A percentile compares a stretch with the other conserved stretches of the same genome.
phyloP scores from a whole-genome alignment of 2,329 filamentous ascomycete genomes.

The Aspergillus intermedius region DNA sequence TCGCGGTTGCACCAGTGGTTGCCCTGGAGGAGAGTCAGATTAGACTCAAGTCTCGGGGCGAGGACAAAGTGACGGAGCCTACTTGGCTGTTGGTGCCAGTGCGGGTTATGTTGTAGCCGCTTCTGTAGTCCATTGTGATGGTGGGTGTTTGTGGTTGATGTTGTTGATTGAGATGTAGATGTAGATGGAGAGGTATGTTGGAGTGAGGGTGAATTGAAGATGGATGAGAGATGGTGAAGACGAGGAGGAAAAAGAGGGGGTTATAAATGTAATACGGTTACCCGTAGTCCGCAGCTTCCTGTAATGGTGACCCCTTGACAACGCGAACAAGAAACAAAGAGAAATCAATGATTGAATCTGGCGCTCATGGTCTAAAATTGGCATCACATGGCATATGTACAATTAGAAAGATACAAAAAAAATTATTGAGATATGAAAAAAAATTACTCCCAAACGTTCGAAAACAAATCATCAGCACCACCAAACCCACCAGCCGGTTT shows the following conservation, averaged over 20 bases:
- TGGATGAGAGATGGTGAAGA: background rate
- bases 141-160: too few relatives aligned
- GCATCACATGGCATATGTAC: background rate
- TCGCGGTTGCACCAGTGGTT: constrained; percentile 63
- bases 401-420: constrained; percentile 1
- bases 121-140: constrained; percentile 11
- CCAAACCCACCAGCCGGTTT: constrained; percentile 58
- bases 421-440: constrained; percentile 16
- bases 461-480: constrained; percentile 75
- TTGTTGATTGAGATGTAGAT: background rate
- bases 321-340: too few relatives aligned
- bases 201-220: background rate
- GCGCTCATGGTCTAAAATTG: background rate
- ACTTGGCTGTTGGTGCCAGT: constrained; percentile 60
- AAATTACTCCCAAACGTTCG: constrained; percentile 81
- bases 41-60: background rate
- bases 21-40: constrained; percentile 41
- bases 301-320: too few relatives aligned
- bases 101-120: constrained; percentile 34
- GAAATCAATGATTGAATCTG: background rate
- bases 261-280: too few relatives aligned
- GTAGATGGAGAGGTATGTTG: background rate
- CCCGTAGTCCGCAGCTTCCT: too few relatives aligned
- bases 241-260: too few relatives aligned
- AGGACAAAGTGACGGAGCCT: constrained; percentile 10